Evolutionary conservation across 805 yeast genomes (phyloP).

Genomic region (Kluyveromyces lactis): DNA sequence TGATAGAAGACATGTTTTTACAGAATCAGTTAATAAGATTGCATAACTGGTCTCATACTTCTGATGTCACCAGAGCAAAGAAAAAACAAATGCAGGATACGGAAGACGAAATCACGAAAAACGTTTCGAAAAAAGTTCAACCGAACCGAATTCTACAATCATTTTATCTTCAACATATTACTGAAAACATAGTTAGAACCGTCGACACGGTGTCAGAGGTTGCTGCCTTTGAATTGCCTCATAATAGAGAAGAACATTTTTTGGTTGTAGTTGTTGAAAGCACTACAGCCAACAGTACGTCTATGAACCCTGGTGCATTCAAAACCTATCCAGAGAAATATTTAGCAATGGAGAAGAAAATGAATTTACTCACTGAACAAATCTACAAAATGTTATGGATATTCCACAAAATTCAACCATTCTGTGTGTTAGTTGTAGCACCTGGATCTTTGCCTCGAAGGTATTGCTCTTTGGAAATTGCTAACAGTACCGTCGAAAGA

Average conservation of each 20-base stretch:
- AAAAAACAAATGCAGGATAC: neutral
- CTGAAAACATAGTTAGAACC: slow-evolving; percentile 73
- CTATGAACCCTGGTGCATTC: slow-evolving; percentile 6
- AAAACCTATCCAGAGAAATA: slow-evolving; percentile 11
- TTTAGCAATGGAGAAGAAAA: slow-evolving; percentile 16
- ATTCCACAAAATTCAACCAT: slow-evolving; percentile 67
- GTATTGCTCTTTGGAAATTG: slow-evolving; percentile 68
- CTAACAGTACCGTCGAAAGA: slow-evolving; percentile 78
- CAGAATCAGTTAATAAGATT: slow-evolving; percentile 38
- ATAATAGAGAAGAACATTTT: slow-evolving; percentile 53
- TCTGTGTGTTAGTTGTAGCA: slow-evolving; percentile 73
- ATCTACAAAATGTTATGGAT: slow-evolving; percentile 31
- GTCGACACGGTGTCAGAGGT: slow-evolving; percentile 81
- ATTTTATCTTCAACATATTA: slow-evolving; percentile 80
- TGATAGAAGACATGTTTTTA: slow-evolving; percentile 84
- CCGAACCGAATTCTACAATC: slow-evolving; percentile 25
- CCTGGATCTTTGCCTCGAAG: slow-evolving; percentile 80
- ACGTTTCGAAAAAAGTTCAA: neutral
- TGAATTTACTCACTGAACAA: slow-evolving; percentile 28
- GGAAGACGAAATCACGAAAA: neutral
- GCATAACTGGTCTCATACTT: slow-evolving; percentile 31
- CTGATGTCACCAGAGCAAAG: slow-evolving; percentile 19
- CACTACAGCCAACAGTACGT: slow-evolving; percentile 32
- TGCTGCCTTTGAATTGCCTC: slow-evolving; percentile 67
- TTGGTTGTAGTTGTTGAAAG: slow-evolving; percentile 85